phyloP scores from a whole-genome alignment of 192 early-diverging fungal species.

The Coemansia sp. region DNA sequence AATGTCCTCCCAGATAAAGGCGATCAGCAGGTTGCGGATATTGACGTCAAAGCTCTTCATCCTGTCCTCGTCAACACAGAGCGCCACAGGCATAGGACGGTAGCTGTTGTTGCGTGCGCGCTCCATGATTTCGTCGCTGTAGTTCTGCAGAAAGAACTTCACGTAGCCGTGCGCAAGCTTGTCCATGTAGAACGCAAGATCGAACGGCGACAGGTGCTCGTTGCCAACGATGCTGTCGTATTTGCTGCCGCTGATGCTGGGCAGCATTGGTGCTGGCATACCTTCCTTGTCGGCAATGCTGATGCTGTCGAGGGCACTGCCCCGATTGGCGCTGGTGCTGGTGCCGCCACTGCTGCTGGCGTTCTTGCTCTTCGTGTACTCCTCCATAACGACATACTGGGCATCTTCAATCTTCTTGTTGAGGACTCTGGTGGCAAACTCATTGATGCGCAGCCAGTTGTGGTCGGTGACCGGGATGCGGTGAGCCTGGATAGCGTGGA shows the following conservation, averaged over 20 bases:
- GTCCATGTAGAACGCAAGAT: slow-evolving; percentile 36
- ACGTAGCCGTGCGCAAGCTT: slow-evolving; percentile 25
- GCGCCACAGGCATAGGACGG: slow-evolving; percentile 44
- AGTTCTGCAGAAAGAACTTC: slow-evolving; percentile 23
- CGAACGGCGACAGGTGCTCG: slow-evolving; percentile 24
- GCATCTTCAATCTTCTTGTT: slow-evolving; percentile 42
- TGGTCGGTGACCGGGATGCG: slow-evolving; percentile 29
- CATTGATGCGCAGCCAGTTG: slow-evolving; percentile 34
- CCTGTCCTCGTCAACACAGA: slow-evolving; percentile 21
- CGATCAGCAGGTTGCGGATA: slow-evolving; percentile 22
- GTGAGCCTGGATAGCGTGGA: slow-evolving; percentile 17
- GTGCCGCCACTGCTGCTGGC: neutral
- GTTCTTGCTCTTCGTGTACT: slow-evolving; percentile 14
- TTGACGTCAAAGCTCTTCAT: slow-evolving; percentile 33
- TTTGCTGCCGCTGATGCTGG: neutral
- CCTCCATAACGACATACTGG: slow-evolving; percentile 30
- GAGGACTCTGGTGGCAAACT: slow-evolving; percentile 43
- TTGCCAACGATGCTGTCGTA: slow-evolving; percentile 18
- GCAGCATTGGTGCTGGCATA: neutral
- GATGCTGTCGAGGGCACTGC: neutral
- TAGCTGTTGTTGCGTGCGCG: slow-evolving; percentile 21
- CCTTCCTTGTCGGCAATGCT: neutral
- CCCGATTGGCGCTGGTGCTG: too few species aligned
- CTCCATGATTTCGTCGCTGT: slow-evolving; percentile 26
- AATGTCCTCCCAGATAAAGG: slow-evolving; percentile 45